Base-by-base conservation (phyloP, 148 eudicot genomes). In the Silene uniflora region DNA sequence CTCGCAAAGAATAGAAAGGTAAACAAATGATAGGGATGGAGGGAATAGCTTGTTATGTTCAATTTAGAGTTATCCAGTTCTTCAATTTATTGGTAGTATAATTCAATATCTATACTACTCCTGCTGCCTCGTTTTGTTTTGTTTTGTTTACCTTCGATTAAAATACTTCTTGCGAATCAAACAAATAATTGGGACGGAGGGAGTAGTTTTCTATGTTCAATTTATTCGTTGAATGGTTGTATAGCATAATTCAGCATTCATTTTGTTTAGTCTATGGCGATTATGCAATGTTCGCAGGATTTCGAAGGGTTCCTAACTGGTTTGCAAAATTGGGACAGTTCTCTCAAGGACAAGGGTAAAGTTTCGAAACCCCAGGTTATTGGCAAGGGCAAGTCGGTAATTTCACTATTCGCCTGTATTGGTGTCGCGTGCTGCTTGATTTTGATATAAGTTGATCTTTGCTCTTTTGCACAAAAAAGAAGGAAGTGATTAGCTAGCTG, bases 281-380 rank as follows among this genome's bases (percentile, higher is more conserved):
- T 21, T 7, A 39, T 67, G 52, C 13, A 46, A 39, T 18, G 49
- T 16, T 7, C 13, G 10, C 86, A 92, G 94, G 88, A 89, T 84
- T 89, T 87, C 77, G 82, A 92, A 84, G 99, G 96, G 55, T 84
- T 95, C 77, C 74, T 95, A 65, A 92, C 75, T 85, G 88, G 88
- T 74, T 85, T 95, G 79, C 92, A 95, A 84, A 89, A 89, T 29
- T 92, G 92, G 96, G 97, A 95, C 60, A 78, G 81, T 67, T 83
- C 96, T 24, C 63, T 84, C 21, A 79, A 82, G 68, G 90, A 83
- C 74, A 90, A 87, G 81, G 91, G 88, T 63, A 88, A 90, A 85
- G 88, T 85, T 74, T 44, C 85, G 11, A 85, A 79, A 76, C 75
- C 87, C 16, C 88, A 86, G 62, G 72, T 77, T 67, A 42, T 65